phyloP scores from a whole-genome alignment of 345 rosid genomes.

The Arabidopsis thaliana region TAIR10.1 NC_003076.8:25251501-25252000 shows the following conservation, averaged over 20 bases:
- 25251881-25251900: slow-evolving; percentile 96
- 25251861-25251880: slow-evolving; percentile 94
- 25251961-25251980: slow-evolving; percentile 58
- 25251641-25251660: slow-evolving; percentile 42
- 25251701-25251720: slow-evolving; percentile 85
- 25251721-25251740: slow-evolving; percentile 70
- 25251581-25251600: slow-evolving; percentile 27
- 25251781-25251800: slow-evolving; percentile 80
- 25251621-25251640: slow-evolving; percentile 41
- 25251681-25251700: slow-evolving; percentile 74
- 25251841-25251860: slow-evolving; percentile 89
- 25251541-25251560: slow-evolving; percentile 41
- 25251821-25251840: slow-evolving; percentile 82
- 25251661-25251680: slow-evolving; percentile 68
- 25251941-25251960: slow-evolving; percentile 61
- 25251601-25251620: slow-evolving; percentile 34
- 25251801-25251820: slow-evolving; percentile 88
- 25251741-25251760: slow-evolving; percentile 50
- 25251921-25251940: slow-evolving; percentile 53
- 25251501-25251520: slow-evolving; percentile 42
- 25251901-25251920: slow-evolving; percentile 93
- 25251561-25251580: slow-evolving; percentile 31
- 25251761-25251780: slow-evolving; percentile 48
- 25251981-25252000: slow-evolving; percentile 87
- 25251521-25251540: slow-evolving; percentile 37